Evolutionary conservation across 2,329 filamentous ascomycete genomes (phyloP), one percentile per base, ranked within the genome.

Genomic region (Hypoxylon sp.): DNA sequence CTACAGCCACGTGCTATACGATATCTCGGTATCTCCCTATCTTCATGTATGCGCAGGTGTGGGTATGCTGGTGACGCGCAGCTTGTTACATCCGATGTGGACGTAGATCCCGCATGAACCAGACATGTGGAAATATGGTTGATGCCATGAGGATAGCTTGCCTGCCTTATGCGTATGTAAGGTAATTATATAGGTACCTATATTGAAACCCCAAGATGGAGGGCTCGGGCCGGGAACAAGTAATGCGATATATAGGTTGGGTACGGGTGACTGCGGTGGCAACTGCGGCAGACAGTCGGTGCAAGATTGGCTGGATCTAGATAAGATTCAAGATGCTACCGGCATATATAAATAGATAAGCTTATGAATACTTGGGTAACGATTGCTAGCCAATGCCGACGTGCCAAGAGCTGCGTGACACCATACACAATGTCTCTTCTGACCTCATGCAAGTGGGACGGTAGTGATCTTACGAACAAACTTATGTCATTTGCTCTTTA

Each of bases 301-400:
- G 43, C 21, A 48, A 58, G 13, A 30, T 41, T 58, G 32, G 21
- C 13, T 58, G 30, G 43, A 58, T 49, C 11, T 13, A 58, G 55
- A 58, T 49, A 4, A 14, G 55, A 58, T 58, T 32, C 49, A 17
- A 19, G 10, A 11, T 49, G 23, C 10, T 32, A 21, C 13, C 10
- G 13, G 23, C 17, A 46, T 57, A 38, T 25, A 36, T 48, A 58
- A 38, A 58, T 58, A 46, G 41, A 28, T 19, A 48, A n/a, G 43
- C 53, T 58, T 48, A 49, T 30, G 5, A 30, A 58, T 38, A 0
- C 0, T 28, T 36, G 55, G 11, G 10, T 38, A 58, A 49, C 48
- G 21, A 19, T 5, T 11, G 17, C 17, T 49, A 21, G 19, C 30
- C 34, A 58, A 58, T 38, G 43, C 36, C 10, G 23, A 30, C 38